phyloP scores from a whole-genome alignment of 2,329 filamentous ascomycete species.

The Chaetomiaceae sp. region DNA sequence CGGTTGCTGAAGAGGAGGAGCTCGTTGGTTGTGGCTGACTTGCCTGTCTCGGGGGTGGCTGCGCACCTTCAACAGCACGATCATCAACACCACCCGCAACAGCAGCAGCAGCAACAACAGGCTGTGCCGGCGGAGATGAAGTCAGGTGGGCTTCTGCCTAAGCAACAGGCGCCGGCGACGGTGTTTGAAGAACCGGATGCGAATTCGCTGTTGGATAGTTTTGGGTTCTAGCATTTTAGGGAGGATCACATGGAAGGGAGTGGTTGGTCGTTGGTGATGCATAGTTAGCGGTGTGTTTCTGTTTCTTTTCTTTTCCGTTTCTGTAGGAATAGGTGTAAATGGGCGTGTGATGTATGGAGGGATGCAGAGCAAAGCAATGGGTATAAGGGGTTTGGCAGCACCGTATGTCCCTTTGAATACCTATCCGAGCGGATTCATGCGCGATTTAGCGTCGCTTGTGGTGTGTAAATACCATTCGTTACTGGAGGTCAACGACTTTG shows the following conservation, averaged over 20 bases:
- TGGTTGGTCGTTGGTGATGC: background rate
- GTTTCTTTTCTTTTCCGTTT: no score
- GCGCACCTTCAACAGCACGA: slow-evolving; percentile 4
- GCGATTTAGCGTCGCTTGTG: no score
- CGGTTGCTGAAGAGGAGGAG: slow-evolving; percentile 66
- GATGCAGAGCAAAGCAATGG: no score
- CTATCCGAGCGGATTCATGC: no score
- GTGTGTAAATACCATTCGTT: no score
- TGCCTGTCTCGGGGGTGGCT: slow-evolving; percentile 39
- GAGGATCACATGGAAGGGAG: background rate
- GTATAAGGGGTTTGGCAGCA: no score
- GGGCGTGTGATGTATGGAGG: no score
- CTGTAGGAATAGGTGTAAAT: no score
- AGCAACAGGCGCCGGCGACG: slow-evolving; percentile 59
- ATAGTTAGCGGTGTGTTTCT: background rate
- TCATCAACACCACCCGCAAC: background rate
- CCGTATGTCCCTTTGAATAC: no score
- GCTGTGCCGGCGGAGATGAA: slow-evolving; percentile 39
- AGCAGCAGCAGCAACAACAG: slow-evolving; percentile 1
- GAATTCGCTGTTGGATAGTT: slow-evolving; percentile 82
- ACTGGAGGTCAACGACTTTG: no score
- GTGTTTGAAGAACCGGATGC: slow-evolving; percentile 91
- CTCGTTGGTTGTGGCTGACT: slow-evolving; percentile 75
- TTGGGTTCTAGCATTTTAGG: slow-evolving; percentile 64
- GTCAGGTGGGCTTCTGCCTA: slow-evolving; percentile 32